phyloP scores from a whole-genome alignment of 768 basidiomycete genomes.

The Chiua virens region DNA sequence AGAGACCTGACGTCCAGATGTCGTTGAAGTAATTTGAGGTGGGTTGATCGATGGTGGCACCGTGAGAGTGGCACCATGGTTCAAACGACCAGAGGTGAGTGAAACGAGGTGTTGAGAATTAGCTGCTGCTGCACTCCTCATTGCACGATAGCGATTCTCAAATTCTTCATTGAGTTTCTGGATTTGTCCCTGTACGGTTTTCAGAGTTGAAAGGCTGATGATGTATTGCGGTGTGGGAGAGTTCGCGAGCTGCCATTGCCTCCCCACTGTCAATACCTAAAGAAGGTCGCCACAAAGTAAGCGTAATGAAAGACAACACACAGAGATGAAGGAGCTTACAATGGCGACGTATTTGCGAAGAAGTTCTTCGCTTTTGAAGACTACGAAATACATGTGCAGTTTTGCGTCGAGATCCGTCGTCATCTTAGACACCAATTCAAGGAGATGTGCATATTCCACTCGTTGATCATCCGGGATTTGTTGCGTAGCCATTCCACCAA shows the following conservation, averaged over 20 bases:
- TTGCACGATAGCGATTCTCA: constrained; percentile 26
- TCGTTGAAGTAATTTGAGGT: constrained; percentile 17
- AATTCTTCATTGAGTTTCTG: constrained; percentile 43
- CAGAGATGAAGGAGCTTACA: constrained; percentile 39
- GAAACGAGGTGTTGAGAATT: constrained; percentile 5
- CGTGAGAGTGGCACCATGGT: constrained; percentile 9
- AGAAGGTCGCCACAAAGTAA: constrained; percentile 8
- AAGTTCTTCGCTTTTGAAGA: constrained; percentile 47
- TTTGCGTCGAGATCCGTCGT: constrained; percentile 50
- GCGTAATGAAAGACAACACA: constrained; percentile 4
- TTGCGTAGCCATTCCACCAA: constrained; percentile 33
- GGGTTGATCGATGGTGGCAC: constrained; percentile 17
- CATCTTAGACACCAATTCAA: constrained; percentile 50
- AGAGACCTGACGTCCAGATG: constrained; percentile 32
- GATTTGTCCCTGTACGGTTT: constrained; percentile 45
- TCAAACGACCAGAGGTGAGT: constrained; percentile 1
- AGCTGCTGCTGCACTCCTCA: constrained; percentile 16
- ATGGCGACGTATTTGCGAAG: constrained; percentile 54
- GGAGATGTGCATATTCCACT: constrained; percentile 47
- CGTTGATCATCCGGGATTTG: constrained; percentile 55
- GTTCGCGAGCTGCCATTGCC: constrained; percentile 29
- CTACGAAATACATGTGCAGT: constrained; percentile 45
- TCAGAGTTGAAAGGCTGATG: constrained; percentile 39
- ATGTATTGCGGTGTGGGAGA: constrained; percentile 31
- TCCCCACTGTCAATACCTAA: constrained; percentile 45